phyloP scores from a whole-genome alignment of 1,284 basidiomycete species.

The Tylopilus orsonianus region DNA sequence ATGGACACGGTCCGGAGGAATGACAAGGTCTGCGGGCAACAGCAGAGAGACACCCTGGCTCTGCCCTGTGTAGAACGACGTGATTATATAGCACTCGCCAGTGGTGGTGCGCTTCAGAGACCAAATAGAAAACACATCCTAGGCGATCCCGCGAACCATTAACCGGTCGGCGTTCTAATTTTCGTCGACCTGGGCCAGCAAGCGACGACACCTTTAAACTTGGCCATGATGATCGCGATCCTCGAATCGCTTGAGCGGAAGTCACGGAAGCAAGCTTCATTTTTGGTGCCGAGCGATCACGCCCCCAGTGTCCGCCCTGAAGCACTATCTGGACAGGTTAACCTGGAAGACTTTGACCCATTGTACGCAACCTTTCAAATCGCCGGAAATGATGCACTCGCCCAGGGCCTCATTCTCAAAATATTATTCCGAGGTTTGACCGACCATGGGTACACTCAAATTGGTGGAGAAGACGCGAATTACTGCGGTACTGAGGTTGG shows the following conservation, averaged over 20 bases:
- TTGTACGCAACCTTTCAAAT: not conserved
- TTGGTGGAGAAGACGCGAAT: slow-evolving; percentile 3
- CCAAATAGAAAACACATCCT: slow-evolving; percentile 4
- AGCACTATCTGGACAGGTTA: not conserved
- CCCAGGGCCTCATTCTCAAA: not conserved
- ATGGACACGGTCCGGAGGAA: slow-evolving; percentile 4
- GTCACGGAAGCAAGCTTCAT: slow-evolving; percentile 19
- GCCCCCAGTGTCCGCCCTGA: slow-evolving; percentile 5
- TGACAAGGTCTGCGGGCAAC: slow-evolving; percentile 4
- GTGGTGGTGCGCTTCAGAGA: not conserved
- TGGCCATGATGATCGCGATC: slow-evolving; percentile 29
- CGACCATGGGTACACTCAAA: not conserved
- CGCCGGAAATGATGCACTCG: not conserved
- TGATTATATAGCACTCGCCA: not conserved
- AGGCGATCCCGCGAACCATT: slow-evolving; percentile 37
- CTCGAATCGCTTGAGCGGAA: slow-evolving; percentile 30
- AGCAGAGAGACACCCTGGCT: not conserved
- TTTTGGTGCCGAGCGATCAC: slow-evolving; percentile 29
- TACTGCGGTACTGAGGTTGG: slow-evolving; percentile 14
- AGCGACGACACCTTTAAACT: slow-evolving; percentile 33
- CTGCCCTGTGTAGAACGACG: not conserved
- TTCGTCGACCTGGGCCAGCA: slow-evolving; percentile 11
- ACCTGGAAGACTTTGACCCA: slow-evolving; percentile 2
- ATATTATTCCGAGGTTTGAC: not conserved
- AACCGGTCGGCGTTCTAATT: slow-evolving; percentile 28